Base-by-base conservation (phyloP, 371 early-diverging fungal species). In the Blastocladiella emersonii region DNA sequence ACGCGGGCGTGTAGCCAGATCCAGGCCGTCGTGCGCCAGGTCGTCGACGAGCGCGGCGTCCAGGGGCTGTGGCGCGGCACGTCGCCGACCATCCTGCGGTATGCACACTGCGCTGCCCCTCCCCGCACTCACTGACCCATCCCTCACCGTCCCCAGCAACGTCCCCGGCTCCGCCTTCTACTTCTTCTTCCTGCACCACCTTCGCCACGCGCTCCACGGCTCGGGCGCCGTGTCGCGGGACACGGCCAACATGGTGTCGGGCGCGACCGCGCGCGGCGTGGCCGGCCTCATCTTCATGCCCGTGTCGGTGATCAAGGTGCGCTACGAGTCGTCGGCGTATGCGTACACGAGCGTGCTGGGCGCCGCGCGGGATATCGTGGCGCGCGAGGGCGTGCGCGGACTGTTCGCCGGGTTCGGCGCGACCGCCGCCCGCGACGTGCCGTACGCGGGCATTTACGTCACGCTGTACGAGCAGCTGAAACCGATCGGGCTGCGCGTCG, bases 211-310 rank as follows among this genome's bases (percentile, higher is more conserved):
- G 27, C 37, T 59, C 0, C 7, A 34, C 25, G 8, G 21, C 30
- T 10, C 27, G 32, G 25, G 8, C 0, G 25, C 7, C 15, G 25
- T 59, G 7, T 51, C 30, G 39, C 34, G 63, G 32, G 37, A 35
- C 57, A 66, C 78, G 64, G 85, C 88, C 64, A 91, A 90, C 65
- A 67, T 93, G 65, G 55, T 88, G 1, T 80, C 86, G 0, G 96
- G 96, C 21, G 86, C 84, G 3, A 70, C 81, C 25, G 87, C 95
- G n/a, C 77, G 96, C 60, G 90, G 87, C 15, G 65, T 83, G 7
- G 89, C 89, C 15, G 96, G 95, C 0, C 84, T 92, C 61, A 67
- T 93, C 0, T 80, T 94, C 81, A 97, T 95, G 95, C 97, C 97
- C 0, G 79, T 92, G 6, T 88, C 95, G 6, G 89, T 95, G 39